Base-by-base conservation (phyloP, 78 protist species). In the Protostelium mycophagum region DNA sequence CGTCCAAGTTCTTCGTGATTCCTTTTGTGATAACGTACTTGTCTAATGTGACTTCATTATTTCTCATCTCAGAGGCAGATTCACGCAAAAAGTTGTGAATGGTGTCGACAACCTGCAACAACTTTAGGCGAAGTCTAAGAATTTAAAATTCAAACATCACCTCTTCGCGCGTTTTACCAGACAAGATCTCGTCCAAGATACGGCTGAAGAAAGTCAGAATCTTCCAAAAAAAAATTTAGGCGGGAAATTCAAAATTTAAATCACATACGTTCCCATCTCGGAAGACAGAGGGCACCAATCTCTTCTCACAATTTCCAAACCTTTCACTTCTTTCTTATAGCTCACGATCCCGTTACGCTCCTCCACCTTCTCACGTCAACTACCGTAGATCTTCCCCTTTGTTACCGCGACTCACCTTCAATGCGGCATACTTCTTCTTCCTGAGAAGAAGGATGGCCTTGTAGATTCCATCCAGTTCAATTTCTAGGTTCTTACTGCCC, bases 391-490 rank as follows among this genome's bases (percentile, higher is more conserved):
- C 73, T 51, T 16, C 73, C 5, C 16, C 73, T 51, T 25, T 16
- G 16, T 25, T 16, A 16, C 5, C 31, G 31, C 73, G 16, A 5
- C 73, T 16, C 73, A 51, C 94, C 1, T 31, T 35, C 1, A 97
- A 87, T 0, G 99, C 98, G 0, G 99, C 99, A 83, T 99, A 99
- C 90, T 98, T 99, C 87, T 99, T 99, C 98, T 99, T 99, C 87
- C 89, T 89, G 86, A 97, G 94, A n/a, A 99, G 94, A 35, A 99
- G 97, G 92, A 99, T 63, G 29, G 94, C 35, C 84, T 90, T 63
- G 95, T 93, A 98, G 35, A 99, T 90, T 63, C 98, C 99, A 85
- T 99, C 99, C 38, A 99, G 37, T 31, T 95, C 99, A 37, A 99
- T 96, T 87, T 98, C 98, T 86, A 98, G 90, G 28, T 87, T 88